Base-by-base conservation (phyloP, 2,329 filamentous ascomycete genomes). In the Fusarium staphyleae region DNA sequence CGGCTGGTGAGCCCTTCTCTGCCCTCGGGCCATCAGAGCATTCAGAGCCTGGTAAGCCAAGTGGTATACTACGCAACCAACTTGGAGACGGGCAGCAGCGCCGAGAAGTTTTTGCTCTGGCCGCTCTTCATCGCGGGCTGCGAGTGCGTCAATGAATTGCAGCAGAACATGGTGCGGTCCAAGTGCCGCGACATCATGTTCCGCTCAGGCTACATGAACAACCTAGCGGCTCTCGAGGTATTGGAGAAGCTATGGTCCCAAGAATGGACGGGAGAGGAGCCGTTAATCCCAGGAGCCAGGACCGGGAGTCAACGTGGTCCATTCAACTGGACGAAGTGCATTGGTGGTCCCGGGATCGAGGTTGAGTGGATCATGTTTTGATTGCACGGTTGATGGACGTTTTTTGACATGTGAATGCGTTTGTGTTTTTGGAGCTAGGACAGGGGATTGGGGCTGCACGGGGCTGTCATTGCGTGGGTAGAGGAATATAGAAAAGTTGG, bases 181-280 rank as follows among this genome's bases (percentile, higher is more conserved):
- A 88, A 92, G 65, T 96, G 91, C 75, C 81, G 87, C 36, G 91
- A 93, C 69, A 93, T 97, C 62, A 92, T 93, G 80, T 84, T 86
- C 24, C 89, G 93, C 62, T 93, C 89, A 47, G 93, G 93, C 1
- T 97, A 97, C 75, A 90, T 92, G 80, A 97, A 96, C 75, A 97
- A 96, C 70, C 81, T 96, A 33, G 89, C 89, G 6, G 91, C 90
- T 7, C 80, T 97, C 19, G 90, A 95, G 66, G 86, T 96, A 4
- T 75, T 97, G 34, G 93, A 97, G 77, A 86, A 87, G 66, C 82
- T 96, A 13, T 97, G 93, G 93, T 79, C 80, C 11, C 82, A 81
- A 42, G 81, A 85, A 42, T 73, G 69, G 62, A 67, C 74, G 52
- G 74, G 75, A 35, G 72, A 75, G 22, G 71, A 74, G 44, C 66